Evolutionary conservation across 345 rosid genomes (phyloP).

Genomic region (Citrus australasica): DNA sequence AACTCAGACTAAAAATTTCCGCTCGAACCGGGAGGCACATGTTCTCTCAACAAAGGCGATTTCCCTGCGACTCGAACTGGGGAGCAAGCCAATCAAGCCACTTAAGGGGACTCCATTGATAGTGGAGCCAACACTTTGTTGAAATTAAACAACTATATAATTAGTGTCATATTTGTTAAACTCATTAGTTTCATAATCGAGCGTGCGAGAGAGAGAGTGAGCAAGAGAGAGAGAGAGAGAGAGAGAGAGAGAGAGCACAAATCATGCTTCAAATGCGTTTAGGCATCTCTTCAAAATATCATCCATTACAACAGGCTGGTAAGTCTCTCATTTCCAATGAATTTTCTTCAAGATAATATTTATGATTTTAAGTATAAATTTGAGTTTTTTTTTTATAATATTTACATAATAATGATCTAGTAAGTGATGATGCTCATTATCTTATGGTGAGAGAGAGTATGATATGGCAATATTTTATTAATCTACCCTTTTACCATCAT

Average conservation of each 20-base stretch:
- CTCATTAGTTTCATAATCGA: background rate
- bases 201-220: background rate
- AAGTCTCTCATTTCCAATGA: background rate
- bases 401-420: background rate
- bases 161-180: too few relatives aligned
- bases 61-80: too few relatives aligned
- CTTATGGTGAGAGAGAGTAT: too few relatives aligned
- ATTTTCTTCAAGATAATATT: background rate
- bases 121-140: too few relatives aligned
- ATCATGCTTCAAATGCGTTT: background rate
- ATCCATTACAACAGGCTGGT: background rate
- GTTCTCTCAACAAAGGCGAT: too few relatives aligned
- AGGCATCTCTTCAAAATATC: background rate
- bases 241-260: background rate
- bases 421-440: too few relatives aligned
- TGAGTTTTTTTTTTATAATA: background rate
- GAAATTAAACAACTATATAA: too few relatives aligned
- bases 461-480: too few relatives aligned
- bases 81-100: too few relatives aligned
- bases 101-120: too few relatives aligned
- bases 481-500: too few relatives aligned
- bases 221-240: background rate
- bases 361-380: background rate
- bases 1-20: accelerated
- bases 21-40: too few relatives aligned